These are phyloP conservation scores for Cryphonectria carpinicola DNA, from an alignment of 2,329 filamentous ascomycete genomes.

Conservation along the genomic window DNA sequence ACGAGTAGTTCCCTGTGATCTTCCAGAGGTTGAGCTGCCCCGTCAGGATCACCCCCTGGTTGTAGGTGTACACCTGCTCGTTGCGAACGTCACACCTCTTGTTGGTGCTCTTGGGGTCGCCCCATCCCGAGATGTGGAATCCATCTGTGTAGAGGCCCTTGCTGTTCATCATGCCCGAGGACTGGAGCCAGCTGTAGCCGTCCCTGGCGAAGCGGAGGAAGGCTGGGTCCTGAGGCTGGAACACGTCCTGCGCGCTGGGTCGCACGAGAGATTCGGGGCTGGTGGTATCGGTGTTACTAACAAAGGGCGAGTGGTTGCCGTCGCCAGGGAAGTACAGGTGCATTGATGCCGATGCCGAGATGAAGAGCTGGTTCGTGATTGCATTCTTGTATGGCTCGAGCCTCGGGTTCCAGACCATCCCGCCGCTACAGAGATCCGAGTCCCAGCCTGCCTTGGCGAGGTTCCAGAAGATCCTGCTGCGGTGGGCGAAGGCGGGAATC, in stretches of 20 bases:
- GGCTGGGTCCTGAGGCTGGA: conserved; percentile 56
- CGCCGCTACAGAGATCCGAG: conserved; percentile 76
- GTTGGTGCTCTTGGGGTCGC: conserved; percentile 63
- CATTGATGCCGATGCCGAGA: conserved; percentile 85
- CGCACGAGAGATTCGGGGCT: conserved; percentile 7
- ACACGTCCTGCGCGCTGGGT: conserved; percentile 33
- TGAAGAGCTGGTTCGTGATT: conserved; percentile 90
- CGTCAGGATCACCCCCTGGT: conserved; percentile 87
- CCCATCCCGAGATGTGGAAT: conserved; percentile 77
- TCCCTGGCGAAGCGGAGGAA: conserved; percentile 76
- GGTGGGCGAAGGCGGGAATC: conserved; percentile 76
- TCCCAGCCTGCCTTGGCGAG: conserved; percentile 82
- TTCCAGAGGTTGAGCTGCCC: conserved; percentile 81
- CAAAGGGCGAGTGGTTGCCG: conserved; percentile 70
- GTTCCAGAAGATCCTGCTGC: conserved; percentile 84
- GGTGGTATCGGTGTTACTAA: conserved; percentile 21
- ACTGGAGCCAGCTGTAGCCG: conserved; percentile 79
- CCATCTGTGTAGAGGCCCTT: conserved; percentile 82
- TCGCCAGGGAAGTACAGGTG: conserved; percentile 88
- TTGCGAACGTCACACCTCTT: conserved; percentile 79
- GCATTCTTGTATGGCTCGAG: conserved; percentile 90
- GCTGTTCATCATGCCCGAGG: conserved; percentile 78
- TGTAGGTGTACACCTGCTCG: conserved; percentile 93
- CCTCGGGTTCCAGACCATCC: conserved; percentile 88
- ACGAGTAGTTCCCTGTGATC: conserved; percentile 71